Evolutionary conservation across 768 basidiomycete species (phyloP), one percentile per base, ranked within the genome.

Genomic region (Suillus variegatus): DNA sequence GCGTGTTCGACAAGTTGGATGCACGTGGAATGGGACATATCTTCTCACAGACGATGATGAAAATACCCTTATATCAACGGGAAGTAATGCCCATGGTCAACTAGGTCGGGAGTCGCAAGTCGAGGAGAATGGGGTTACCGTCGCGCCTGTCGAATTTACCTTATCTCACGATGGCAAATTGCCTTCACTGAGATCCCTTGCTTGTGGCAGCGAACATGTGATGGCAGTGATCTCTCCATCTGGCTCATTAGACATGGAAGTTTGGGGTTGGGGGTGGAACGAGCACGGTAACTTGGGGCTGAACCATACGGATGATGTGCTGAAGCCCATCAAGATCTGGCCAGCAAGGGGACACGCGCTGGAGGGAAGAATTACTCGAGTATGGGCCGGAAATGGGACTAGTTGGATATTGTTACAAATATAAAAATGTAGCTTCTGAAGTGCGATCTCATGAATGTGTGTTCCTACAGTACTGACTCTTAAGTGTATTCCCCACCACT

Each of bases 251-350:
- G 67, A 62, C 9, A 65, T 70, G 2, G 83, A 85, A 67, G 83
- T 95, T 0, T 92, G 93, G 96, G 97, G 87, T 0, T 97, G 96
- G 93, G 96, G 96, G 0, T 99, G 97, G 96, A 99, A 98, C 75
- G 97, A 99, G 75, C 97, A 98, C 73, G 97, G 97, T 8, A 8
- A 97, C 75, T 81, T 98, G 36, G 95, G 93, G 0, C 72, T 86
- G n/a, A 89, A 88, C 0, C 79, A 82, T 44, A 86, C 85, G 6
- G 78, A 81, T 4, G 89, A 95, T 69, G 76, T 85, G 12, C 65
- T 70, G 9, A 32, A 72, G 16, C 89, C 90, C n/a, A 74, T 78
- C 14, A 84, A 76, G 67, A 72, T 93, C 13, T 90, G 89, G 87
- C 83, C 86, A 0, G 69, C 72, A 7, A 49, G 56, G 61, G 20